Base-by-base conservation (phyloP, 768 basidiomycete genomes). In the Rhodocollybia butyracea region DNA sequence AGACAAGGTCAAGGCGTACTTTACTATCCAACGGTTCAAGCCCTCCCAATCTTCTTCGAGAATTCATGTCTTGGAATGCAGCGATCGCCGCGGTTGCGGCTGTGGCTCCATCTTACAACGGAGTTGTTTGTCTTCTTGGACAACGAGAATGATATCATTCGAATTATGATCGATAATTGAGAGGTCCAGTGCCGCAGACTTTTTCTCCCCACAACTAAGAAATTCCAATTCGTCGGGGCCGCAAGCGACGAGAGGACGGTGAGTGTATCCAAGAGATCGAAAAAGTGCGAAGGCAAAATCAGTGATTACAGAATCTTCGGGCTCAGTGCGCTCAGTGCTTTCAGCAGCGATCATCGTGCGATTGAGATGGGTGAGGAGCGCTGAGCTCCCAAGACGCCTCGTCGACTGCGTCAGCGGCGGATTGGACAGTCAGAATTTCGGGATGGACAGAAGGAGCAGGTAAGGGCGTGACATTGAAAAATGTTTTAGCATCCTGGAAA, bases 281-380 rank as follows among this genome's bases (percentile, higher is more conserved):
- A 76, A 63, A 30, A 74, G 66, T 12, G 56, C 32, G 17, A 67
- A 62, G 4, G 60, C 57, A 55, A 76, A 73, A 58, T 74, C 71
- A 40, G 63, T 61, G 17, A 73, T 73, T 24, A 70, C 68, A 21
- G 69, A 64, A 54, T 70, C 68, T n/a, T n/a, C n/a, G n/a, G n/a
- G n/a, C 21, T 64, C 66, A 7, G 51, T 43, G 22, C n/a, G n/a
- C n/a, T n/a, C n/a, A n/a, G n/a, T n/a, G n/a, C n/a, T n/a, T n/a
- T 52, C 46, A 10, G 38, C 51, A 13, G 56, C 53, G 39, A 38
- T 42, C 64, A 59, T 64, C 2, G 65, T 64, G 21, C 64, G 61
- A 52, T 68, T 62, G 56, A 68, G 46, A 32, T 24, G 21, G 3
- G 27, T 36, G 12, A 69, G 34, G 34, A 62, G 50, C 3, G 43